Percentiles rank a stretch among this genome's conserved stretches.
phyloP scores from a whole-genome alignment of 2,329 filamentous ascomycete species.

The Pochonia chlamydosporia region DNA sequence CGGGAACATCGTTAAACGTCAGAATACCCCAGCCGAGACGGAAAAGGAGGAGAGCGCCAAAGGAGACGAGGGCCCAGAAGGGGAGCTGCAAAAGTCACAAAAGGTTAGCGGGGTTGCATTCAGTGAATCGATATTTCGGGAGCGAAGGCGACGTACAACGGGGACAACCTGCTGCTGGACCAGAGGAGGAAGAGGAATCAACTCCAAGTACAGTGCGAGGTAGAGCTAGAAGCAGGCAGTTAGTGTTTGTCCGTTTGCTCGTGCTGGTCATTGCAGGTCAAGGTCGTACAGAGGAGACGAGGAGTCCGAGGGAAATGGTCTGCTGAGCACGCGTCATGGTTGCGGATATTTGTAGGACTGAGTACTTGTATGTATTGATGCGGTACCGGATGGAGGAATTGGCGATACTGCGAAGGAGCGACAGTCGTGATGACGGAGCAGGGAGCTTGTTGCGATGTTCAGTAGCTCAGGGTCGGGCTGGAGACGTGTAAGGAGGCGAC shows the following conservation, averaged over 20 bases:
- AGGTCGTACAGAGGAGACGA: slow-evolving; percentile 74
- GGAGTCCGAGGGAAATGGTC: slow-evolving; percentile 79
- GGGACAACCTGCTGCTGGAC: slow-evolving; percentile 82
- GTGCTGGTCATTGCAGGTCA: neutral
- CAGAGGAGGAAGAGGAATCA: slow-evolving; percentile 72
- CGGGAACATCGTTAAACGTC: slow-evolving; percentile 93
- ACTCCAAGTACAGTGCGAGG: slow-evolving; percentile 75
- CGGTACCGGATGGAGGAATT: neutral
- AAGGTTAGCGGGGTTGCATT: neutral
- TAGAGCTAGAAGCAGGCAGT: slow-evolving; percentile 63
- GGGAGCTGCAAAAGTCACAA: slow-evolving; percentile 62
- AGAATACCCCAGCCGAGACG: slow-evolving; percentile 88
- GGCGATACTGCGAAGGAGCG: slow-evolving; percentile 10
- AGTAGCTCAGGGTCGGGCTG: neutral
- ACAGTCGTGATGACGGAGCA: slow-evolving; percentile 9
- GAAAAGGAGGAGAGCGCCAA: slow-evolving; percentile 87
- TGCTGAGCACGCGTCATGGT: slow-evolving; percentile 93
- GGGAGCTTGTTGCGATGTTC: neutral
- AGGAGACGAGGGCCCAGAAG: slow-evolving; percentile 85
- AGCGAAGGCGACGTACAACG: slow-evolving; percentile 56
- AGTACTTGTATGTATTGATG: neutral
- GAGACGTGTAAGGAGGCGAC: slow-evolving; percentile 6
- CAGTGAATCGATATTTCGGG: neutral
- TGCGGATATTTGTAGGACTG: slow-evolving; percentile 12
- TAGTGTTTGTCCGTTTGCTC: slow-evolving; percentile 12